Percentiles rank a stretch among this genome's conserved stretches.
These are phyloP conservation scores for Datisca glomerata DNA, from an alignment of 306 rosid genomes.

Conservation along the genomic window DNA sequence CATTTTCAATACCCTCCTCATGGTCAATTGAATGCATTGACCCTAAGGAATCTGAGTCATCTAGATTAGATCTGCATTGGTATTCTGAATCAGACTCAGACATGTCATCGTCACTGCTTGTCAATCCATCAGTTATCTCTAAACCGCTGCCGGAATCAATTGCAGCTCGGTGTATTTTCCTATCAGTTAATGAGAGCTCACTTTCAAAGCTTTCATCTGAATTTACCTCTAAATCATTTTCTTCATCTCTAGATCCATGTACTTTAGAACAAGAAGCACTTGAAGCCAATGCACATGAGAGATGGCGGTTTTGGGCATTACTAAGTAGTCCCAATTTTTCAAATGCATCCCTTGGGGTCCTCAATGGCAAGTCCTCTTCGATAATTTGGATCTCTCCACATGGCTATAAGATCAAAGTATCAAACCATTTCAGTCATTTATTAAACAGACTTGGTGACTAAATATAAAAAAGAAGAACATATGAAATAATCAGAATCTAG, in stretches of 20 bases:
- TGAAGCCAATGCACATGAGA: constrained; percentile 11
- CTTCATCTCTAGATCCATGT: constrained; percentile 26
- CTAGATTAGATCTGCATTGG: constrained; percentile 23
- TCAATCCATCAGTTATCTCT: constrained; percentile 37
- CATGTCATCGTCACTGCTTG: constrained; percentile 38
- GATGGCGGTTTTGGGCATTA: constrained; percentile 11
- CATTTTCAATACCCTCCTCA: constrained; percentile 26
- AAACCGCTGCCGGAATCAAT: constrained; percentile 28
- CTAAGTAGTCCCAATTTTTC: constrained; percentile 36
- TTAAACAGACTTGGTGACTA: constrained; percentile 8
- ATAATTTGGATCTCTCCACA: constrained; percentile 86
- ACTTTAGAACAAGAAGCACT: constrained; percentile 22
- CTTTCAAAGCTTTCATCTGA: constrained; percentile 72
- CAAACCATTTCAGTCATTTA: constrained; percentile 15
- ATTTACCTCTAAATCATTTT: constrained; percentile 38
- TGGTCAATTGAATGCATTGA: constrained; percentile 21
- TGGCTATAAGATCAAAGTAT: constrained; percentile 39
- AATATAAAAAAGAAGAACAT: neutral
- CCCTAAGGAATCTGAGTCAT: constrained; percentile 29
- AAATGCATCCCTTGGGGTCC: constrained; percentile 66
- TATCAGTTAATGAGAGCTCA: constrained; percentile 47
- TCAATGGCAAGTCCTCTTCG: constrained; percentile 67
- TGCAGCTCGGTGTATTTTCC: constrained; percentile 39
- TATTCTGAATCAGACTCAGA: constrained; percentile 26
- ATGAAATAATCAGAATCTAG: constrained; percentile 13